Conservation (phyloP, 805 yeast genomes). For the Candida krabiensis region DNA sequence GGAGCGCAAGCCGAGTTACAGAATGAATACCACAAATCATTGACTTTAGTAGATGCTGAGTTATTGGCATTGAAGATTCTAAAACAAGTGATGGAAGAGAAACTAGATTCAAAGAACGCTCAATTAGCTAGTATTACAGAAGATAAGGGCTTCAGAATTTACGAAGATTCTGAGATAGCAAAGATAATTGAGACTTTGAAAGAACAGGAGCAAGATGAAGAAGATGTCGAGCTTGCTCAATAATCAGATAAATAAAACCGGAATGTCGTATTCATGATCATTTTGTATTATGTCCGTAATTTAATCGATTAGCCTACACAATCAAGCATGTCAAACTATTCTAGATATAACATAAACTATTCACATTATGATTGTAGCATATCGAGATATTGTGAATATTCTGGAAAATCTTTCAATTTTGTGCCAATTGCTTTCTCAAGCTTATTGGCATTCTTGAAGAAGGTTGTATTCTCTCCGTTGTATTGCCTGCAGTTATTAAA, state of each 20-base stretch:
- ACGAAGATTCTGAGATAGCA: constrained; percentile 79
- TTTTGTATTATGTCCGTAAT: neutral
- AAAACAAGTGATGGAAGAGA: constrained; percentile 99
- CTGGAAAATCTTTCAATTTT: constrained; percentile 88
- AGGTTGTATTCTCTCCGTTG: constrained; percentile 92
- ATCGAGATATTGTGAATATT: constrained; percentile 80
- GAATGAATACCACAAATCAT: constrained; percentile 91
- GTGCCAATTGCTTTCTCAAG: constrained; percentile 84
- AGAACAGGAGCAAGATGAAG: constrained; percentile 59
- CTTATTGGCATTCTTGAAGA: constrained; percentile 91
- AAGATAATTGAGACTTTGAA: constrained; percentile 76
- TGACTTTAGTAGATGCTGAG: constrained; percentile 93
- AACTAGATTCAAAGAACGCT: constrained; percentile 90
- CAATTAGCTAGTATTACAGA: constrained; percentile 92
- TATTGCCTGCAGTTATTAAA: constrained; percentile 91
- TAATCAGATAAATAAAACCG: no score
- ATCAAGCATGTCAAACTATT: neutral
- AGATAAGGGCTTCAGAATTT: constrained; percentile 82
- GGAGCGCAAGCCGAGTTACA: constrained; percentile 98
- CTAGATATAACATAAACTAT: no score
- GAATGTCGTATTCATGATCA: no score
- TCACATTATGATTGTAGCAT: constrained; percentile 27
- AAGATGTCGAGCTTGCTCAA: no score
- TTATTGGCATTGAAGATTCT: constrained; percentile 80
- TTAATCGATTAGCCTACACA: neutral